Base-by-base conservation (phyloP, 345 rosid species). In the Ricinus communis region DNA sequence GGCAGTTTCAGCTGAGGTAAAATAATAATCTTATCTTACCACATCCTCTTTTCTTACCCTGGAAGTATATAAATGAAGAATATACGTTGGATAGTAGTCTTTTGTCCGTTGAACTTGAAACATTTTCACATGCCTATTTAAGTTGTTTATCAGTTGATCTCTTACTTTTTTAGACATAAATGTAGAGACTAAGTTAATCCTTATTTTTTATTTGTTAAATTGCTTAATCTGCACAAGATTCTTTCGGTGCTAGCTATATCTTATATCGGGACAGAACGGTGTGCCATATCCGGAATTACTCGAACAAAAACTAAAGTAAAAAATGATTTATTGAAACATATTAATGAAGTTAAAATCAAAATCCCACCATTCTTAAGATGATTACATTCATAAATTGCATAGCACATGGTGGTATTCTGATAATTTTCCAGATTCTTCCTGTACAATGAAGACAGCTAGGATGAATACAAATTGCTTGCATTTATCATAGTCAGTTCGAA, bases 1-100 rank as follows among this genome's bases (percentile, higher is more conserved):
- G 66, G 98, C 99, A 72, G 94, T 90, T 72, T 95, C 99, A 69
- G 99, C 99, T 79, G 99, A 95, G 79, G 99, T 92, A 82, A 84
- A 73, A 12, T 27, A 43, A 43, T 1, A 43, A 22, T 22, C 5
- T 27, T 22, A 33, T 56, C 60, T 22, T 43, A 46, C 55, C n/a
- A 31, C 7, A 64, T 59, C 62, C 52, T 27, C 62, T 65, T n/a
- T 25, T 28, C 75, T 51, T 30, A 59, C 49, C n/a, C 4, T 50
- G 27, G 13, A 58, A 13, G 15, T 31, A 50, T 66, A 16, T 16
- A 36, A 30, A 57, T 21, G 8, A 61, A 57, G 56, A 38, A 65
- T 21, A 54, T 36, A 41, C 22, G 46, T 8, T 3, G 62, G 24
- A 13, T 10, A 33, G 13, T 0, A 5, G n/a, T n/a, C 57, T 31